Evolutionary conservation across 192 early-diverging fungal genomes (phyloP).

Genomic region (Phlyctochytrium arcticum): DNA sequence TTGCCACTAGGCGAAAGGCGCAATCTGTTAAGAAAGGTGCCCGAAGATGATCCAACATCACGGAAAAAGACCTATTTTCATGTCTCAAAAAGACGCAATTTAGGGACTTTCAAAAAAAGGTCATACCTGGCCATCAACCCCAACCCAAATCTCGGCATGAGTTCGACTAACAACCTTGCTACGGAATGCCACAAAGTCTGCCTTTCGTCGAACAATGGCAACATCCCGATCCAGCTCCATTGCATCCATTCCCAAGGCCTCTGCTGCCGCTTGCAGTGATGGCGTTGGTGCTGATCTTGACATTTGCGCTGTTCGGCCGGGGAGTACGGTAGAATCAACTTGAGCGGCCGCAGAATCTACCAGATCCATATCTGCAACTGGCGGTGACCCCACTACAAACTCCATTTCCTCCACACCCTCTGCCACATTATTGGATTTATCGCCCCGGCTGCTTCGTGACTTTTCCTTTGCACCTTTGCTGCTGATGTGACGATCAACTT

Average conservation of each 20-base stretch:
- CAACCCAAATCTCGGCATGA: slow-evolving; percentile 91
- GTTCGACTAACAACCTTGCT: slow-evolving; percentile 86
- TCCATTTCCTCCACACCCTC: slow-evolving; percentile 14
- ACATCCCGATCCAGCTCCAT: not conserved
- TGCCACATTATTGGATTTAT: slow-evolving; percentile 16
- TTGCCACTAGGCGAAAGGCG: slow-evolving; percentile 79
- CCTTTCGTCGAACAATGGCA: slow-evolving; percentile 2
- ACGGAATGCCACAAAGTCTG: slow-evolving; percentile 43
- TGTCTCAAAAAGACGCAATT: too few species aligned
- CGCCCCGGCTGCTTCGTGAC: slow-evolving; percentile 11
- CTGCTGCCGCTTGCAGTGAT: not conserved
- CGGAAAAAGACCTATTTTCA: slow-evolving; percentile 81
- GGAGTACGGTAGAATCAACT: too few species aligned
- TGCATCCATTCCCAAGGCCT: too few species aligned
- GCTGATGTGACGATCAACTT: slow-evolving; percentile 32
- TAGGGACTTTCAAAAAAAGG: too few species aligned
- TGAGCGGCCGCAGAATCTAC: too few species aligned
- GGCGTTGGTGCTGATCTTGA: not conserved
- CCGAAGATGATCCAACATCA: slow-evolving; percentile 92
- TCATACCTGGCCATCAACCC: slow-evolving; percentile 49
- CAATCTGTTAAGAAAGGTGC: slow-evolving; percentile 92
- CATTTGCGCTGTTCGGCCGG: not conserved
- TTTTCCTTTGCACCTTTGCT: not conserved
- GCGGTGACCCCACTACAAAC: not conserved
- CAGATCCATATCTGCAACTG: not conserved